phyloP scores from a whole-genome alignment of 441 rosid species.

The Erodium trifolium region DNA sequence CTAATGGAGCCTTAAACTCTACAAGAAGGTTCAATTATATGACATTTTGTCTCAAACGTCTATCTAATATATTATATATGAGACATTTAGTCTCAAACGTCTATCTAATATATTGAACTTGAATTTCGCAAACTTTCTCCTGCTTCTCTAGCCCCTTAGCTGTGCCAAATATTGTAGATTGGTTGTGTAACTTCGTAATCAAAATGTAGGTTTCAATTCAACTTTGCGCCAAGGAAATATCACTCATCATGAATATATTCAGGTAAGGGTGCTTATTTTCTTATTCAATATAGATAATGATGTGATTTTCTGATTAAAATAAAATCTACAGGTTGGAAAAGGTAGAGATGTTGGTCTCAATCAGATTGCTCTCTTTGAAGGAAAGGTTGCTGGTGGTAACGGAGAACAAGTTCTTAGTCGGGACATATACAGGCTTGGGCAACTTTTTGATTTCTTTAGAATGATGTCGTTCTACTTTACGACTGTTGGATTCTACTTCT shows the following conservation, averaged over 20 bases:
- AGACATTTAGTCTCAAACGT: background rate
- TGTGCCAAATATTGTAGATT: background rate
- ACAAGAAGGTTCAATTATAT: background rate
- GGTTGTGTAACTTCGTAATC: background rate
- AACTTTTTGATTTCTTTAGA: constrained; percentile 94
- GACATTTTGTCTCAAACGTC: background rate
- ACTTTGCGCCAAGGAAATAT: constrained; percentile 96
- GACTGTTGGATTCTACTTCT: constrained; percentile 90
- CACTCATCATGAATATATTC: constrained; percentile 99
- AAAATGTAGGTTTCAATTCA: constrained; percentile 79
- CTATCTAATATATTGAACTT: background rate
- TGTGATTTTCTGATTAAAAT: constrained; percentile 18
- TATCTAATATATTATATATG: background rate
- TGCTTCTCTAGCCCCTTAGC: background rate
- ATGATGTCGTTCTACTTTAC: constrained; percentile 98
- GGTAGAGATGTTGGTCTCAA: constrained; percentile 99
- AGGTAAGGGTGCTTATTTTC: constrained; percentile 38
- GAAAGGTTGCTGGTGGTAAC: constrained; percentile 98
- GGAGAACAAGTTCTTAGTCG: constrained; percentile 99
- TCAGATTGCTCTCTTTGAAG: constrained; percentile 98
- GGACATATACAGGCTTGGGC: constrained; percentile 97
- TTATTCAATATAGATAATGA: background rate
- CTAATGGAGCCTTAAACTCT: constrained; percentile 1
- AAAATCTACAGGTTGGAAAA: constrained; percentile 75
- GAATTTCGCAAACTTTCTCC: background rate